These are phyloP conservation scores for Pythium brachiatum DNA, from an alignment of 352 stramenopile species.

Conservation along the genomic window DNA sequence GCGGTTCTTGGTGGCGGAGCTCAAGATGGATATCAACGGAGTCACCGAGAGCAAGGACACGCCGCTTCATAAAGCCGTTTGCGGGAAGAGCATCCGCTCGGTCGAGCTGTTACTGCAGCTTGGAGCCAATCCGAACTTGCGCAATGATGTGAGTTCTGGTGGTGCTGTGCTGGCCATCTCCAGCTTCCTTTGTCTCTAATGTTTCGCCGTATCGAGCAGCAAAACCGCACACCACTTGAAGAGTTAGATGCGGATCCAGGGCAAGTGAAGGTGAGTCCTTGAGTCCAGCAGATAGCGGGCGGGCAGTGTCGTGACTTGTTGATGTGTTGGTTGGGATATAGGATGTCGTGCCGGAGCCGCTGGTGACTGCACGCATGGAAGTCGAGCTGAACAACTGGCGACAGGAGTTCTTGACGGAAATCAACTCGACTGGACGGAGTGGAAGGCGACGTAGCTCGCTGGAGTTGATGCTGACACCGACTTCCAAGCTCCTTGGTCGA, in stretches of 20 bases:
- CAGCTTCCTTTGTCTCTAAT: not conserved
- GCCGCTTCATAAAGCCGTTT: conserved; percentile 69
- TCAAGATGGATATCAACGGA: conserved; percentile 57
- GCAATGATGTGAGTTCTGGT: conserved; percentile 49
- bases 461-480: conserved; percentile 11
- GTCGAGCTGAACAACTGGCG: conserved; percentile 26
- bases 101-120: conserved; percentile 60
- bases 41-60: conserved; percentile 70
- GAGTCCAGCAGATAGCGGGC: not conserved
- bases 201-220: conserved; percentile 23
- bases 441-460: conserved; percentile 6
- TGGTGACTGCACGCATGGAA: conserved; percentile 25
- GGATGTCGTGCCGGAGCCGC: conserved; percentile 24
- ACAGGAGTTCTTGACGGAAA: conserved; percentile 24
- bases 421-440: conserved; percentile 2
- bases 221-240: conserved; percentile 67
- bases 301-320: not conserved
- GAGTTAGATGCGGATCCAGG: conserved; percentile 40
- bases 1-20: conserved; percentile 42
- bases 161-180: not conserved
- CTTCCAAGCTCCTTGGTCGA: not conserved
- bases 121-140: conserved; percentile 51
- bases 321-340: not conserved
- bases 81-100: conserved; percentile 51
- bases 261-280: conserved; percentile 30